phyloP scores from a whole-genome alignment of 441 rosid genomes.

The Rhodomyrtus psidioides region DNA sequence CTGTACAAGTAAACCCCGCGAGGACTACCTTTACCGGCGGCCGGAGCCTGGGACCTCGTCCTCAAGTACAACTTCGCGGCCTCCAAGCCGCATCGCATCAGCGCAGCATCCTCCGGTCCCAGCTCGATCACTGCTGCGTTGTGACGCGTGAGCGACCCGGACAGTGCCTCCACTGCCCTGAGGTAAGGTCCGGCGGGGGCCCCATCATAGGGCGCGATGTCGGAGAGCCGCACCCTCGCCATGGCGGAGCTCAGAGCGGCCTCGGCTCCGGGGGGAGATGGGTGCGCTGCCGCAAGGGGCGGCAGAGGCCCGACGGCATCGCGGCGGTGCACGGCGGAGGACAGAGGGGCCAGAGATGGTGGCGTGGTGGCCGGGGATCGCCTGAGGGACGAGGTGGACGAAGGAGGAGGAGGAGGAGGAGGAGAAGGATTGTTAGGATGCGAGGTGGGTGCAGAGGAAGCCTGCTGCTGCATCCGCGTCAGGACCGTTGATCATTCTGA shows the following conservation, averaged over 20 bases:
- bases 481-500: conserved; percentile 44
- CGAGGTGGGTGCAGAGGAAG: conserved; percentile 21
- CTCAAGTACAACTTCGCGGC: conserved; percentile 71
- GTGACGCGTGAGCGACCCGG: conserved; percentile 66
- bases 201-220: conserved; percentile 68
- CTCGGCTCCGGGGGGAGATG: conserved; percentile 11
- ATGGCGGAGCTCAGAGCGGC: conserved; percentile 18
- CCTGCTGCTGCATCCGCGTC: conserved; percentile 42
- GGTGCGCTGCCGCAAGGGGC: conserved; percentile 25
- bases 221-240: conserved; percentile 65
- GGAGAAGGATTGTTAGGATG: conserved; percentile 18
- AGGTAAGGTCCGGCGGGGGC: conserved; percentile 48
- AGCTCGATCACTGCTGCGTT: conserved; percentile 84
- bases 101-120: conserved; percentile 57
- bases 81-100: conserved; percentile 80
- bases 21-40: conserved; percentile 1
- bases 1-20: conserved; percentile 76
- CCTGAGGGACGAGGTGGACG: conserved; percentile 13
- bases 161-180: conserved; percentile 74
- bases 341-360: neutral
- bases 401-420: neutral
- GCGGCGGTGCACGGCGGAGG: conserved; percentile 6
- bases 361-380: conserved; percentile 5
- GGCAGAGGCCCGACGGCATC: conserved; percentile 28
- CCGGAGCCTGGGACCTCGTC: conserved; percentile 26